Evolutionary conservation across 2,329 filamentous ascomycete species (phyloP), one percentile per base, ranked within the genome.

Genomic region (Cordyceps javanica): DNA sequence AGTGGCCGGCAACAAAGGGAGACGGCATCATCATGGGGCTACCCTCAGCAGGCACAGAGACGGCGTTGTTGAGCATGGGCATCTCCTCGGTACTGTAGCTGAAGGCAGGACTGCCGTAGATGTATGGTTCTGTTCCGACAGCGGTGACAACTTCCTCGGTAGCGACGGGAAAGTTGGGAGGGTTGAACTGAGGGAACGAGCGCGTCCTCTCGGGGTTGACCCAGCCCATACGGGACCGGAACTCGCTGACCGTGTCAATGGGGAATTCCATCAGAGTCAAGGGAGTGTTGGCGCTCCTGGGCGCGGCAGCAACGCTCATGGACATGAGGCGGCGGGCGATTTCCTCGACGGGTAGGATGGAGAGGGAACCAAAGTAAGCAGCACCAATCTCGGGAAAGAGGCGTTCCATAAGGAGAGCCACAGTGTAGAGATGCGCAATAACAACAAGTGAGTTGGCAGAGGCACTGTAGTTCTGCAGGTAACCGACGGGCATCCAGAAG

Each of bases 331-430:
- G 84, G 49, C 84, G 82, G 46, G 91, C 86, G 66, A 97, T 96
- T 68, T 94, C 88, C 70, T 96, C 91, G 32, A 97, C 85, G 0
- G 92, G 91, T 2, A 81, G 79, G 46, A 96, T 82, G 16, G 90
- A 87, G 63, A 96, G 79, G 64, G 86, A 88, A 49, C 89, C 89
- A 65, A 93, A 91, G 72, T 97, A 96, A 50, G 91, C 88, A 21
- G 91, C 88, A 48, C 91, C 92, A 64, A 97, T 88, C 69, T 95
- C 91, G 3, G 92, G 91, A 70, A 96, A 97, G 60, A 97, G 81
- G 16, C 91, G 90, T 73, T 97, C 92, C 73, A 97, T 83, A 39
- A 91, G 84, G 60, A 97, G 79, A 3, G 91, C 91, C 19, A 91
- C 85, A 0, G 90, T 92, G 74, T 96, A 97, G 71, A 96, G 91